A percentile compares a stretch with the other conserved stretches of the same genome.
Conservation (phyloP, 2,329 filamentous ascomycete species). For the Blastomyces emzantsi region DNA sequence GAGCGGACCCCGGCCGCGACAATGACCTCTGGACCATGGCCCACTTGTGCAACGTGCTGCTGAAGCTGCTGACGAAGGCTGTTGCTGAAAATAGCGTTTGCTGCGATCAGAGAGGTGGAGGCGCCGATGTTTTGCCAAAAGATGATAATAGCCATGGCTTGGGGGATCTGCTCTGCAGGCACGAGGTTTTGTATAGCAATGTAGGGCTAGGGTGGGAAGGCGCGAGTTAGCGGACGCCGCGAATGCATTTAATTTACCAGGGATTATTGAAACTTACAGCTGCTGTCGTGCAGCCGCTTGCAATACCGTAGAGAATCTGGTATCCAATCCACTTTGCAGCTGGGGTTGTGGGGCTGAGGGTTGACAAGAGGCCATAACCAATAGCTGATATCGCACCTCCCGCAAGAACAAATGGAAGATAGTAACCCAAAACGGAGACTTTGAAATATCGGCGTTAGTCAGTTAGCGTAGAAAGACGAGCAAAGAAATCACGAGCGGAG, state of each 20-base stretch:
- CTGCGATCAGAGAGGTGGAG: slow-evolving; percentile 25
- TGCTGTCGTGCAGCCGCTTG: slow-evolving; percentile 13
- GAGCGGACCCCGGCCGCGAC: slow-evolving; percentile 20
- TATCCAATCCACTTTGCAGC: slow-evolving; percentile 25
- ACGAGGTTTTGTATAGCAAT: slow-evolving; percentile 25
- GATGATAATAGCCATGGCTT: slow-evolving; percentile 24
- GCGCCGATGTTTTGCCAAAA: slow-evolving; percentile 29
- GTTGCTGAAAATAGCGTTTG: slow-evolving; percentile 24
- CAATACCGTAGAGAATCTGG: slow-evolving; percentile 23
- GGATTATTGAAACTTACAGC: slow-evolving; percentile 13
- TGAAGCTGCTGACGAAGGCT: slow-evolving; percentile 19
- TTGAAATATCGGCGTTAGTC: not conserved
- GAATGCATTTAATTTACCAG: not conserved
- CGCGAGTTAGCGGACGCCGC: not conserved
- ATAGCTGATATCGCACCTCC: slow-evolving; percentile 24
- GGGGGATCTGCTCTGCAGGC: slow-evolving; percentile 19
- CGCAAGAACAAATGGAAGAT: slow-evolving; percentile 25
- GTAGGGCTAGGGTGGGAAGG: slow-evolving; percentile 16
- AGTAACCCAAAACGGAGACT: slow-evolving; percentile 27
- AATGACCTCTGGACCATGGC: slow-evolving; percentile 19
- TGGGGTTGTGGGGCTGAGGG: slow-evolving; percentile 19
- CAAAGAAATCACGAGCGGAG: not conserved
- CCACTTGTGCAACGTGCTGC: slow-evolving; percentile 15
- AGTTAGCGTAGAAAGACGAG: not conserved
- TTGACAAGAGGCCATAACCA: slow-evolving; percentile 27